These are phyloP conservation scores for Cordyceps cicadae DNA, from an alignment of 2,329 filamentous ascomycete species.

Conservation along the genomic window DNA sequence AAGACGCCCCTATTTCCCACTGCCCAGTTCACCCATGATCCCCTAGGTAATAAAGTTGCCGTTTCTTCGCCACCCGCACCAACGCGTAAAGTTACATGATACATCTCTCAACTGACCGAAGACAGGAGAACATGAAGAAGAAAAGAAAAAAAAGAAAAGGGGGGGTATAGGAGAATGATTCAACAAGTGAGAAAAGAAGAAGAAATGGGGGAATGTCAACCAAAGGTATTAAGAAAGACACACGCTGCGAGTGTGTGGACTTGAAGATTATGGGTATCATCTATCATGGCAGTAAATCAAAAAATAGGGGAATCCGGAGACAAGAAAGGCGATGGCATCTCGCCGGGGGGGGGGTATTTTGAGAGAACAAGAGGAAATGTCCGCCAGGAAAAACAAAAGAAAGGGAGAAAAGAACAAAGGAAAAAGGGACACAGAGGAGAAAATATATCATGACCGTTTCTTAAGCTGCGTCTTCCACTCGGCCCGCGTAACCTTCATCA, in stretches of 20 bases:
- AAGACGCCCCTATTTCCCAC: not conserved
- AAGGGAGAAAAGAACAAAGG: not conserved
- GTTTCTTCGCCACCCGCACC: too few species aligned
- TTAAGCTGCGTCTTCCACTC: conserved; percentile 68
- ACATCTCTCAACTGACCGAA: not conserved
- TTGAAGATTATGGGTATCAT: not conserved
- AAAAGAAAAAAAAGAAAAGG: not conserved
- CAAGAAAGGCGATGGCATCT: not conserved
- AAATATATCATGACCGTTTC: conserved; percentile 29
- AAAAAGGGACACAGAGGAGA: not conserved
- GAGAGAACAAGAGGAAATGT: not conserved
- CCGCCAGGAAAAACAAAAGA: not conserved
- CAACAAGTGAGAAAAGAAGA: not conserved
- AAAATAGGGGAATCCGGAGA: not conserved
- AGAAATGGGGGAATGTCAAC: not conserved
- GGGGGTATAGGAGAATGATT: not conserved
- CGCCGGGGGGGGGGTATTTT: not conserved
- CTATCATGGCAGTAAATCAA: not conserved
- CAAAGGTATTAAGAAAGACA: not conserved
- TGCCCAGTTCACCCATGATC: not conserved
- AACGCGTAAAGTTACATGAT: too few species aligned
- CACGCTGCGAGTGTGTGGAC: not conserved
- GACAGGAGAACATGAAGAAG: not conserved
- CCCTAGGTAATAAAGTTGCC: too few species aligned
- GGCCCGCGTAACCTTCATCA: conserved; percentile 82